Evolutionary conservation across 78 protist species (phyloP).

Genomic region (Dictyostelium capitatum): DNA sequence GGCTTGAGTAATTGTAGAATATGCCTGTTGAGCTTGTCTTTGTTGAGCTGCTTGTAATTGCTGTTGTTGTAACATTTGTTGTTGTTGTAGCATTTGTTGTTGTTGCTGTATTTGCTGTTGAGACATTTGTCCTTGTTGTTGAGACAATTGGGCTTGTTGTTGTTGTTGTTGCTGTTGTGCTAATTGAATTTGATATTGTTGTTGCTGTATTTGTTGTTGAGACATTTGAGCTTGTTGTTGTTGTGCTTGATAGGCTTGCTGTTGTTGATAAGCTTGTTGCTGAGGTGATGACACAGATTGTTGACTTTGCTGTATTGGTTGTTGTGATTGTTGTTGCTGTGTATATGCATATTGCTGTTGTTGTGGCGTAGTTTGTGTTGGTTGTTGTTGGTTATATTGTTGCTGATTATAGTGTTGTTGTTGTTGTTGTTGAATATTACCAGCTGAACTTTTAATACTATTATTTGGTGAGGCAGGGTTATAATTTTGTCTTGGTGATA

Average conservation of each 20-base stretch:
- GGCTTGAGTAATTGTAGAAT: neutral
- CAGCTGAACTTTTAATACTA: no score
- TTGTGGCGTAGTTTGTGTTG: neutral
- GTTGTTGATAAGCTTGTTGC: neutral
- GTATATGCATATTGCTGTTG: neutral
- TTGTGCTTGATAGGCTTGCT: neutral
- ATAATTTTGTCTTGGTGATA: neutral
- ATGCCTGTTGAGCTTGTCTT: neutral
- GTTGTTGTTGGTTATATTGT: neutral
- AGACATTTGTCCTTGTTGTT: neutral
- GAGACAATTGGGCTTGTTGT: no score
- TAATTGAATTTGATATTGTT: neutral
- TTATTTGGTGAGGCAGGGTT: neutral
- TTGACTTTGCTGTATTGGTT: neutral
- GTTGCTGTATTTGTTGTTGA: neutral
- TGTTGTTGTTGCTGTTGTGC: neutral
- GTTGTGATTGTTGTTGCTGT: neutral
- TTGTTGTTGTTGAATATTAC: neutral
- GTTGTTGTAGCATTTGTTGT: neutral
- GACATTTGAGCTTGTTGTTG: neutral
- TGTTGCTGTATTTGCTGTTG: neutral
- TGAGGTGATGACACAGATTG: neutral
- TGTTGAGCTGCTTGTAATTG: neutral
- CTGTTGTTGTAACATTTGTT: neutral
- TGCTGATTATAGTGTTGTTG: neutral